Percentiles rank a stretch among this genome's conserved stretches.
Evolutionary conservation across 495 filamentous ascomycete genomes (phyloP).

Genomic region (Lophiostoma macrostomum): DNA sequence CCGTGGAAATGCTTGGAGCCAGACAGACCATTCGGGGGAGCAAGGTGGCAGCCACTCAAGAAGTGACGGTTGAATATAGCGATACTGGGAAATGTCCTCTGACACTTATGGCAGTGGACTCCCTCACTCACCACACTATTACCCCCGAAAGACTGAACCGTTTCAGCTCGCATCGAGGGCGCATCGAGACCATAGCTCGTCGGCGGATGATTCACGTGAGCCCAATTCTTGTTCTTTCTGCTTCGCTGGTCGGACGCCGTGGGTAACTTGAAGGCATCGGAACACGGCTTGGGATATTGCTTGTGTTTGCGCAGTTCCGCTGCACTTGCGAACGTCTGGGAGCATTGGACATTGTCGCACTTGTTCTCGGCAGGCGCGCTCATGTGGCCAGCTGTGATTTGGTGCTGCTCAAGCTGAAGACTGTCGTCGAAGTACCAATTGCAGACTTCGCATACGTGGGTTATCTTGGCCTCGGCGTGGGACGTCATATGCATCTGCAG

Average conservation of each 20-base stretch:
- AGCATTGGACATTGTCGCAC: background rate
- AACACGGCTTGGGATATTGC: constrained; percentile 1
- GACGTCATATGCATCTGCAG: too few relatives aligned
- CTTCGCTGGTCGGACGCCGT: background rate
- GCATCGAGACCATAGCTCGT: too few relatives aligned
- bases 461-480: too few relatives aligned
- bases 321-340: background rate
- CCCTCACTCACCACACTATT: too few relatives aligned
- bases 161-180: too few relatives aligned
- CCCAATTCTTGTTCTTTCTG: background rate
- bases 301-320: background rate
- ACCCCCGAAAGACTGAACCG: too few relatives aligned
- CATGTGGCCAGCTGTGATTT: background rate
- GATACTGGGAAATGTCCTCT: too few relatives aligned
- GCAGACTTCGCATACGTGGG: background rate
- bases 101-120: too few relatives aligned
- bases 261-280: background rate
- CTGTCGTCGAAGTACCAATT: constrained; percentile 1
- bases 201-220: background rate
- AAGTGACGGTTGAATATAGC: too few relatives aligned
- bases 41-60: too few relatives aligned
- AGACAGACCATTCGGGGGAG: too few relatives aligned
- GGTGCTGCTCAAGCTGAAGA: background rate
- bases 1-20: too few relatives aligned
- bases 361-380: background rate